Evolutionary conservation across 2,329 filamentous ascomycete species (phyloP).

Genomic region (Paraphaeosphaeria minitans): DNA sequence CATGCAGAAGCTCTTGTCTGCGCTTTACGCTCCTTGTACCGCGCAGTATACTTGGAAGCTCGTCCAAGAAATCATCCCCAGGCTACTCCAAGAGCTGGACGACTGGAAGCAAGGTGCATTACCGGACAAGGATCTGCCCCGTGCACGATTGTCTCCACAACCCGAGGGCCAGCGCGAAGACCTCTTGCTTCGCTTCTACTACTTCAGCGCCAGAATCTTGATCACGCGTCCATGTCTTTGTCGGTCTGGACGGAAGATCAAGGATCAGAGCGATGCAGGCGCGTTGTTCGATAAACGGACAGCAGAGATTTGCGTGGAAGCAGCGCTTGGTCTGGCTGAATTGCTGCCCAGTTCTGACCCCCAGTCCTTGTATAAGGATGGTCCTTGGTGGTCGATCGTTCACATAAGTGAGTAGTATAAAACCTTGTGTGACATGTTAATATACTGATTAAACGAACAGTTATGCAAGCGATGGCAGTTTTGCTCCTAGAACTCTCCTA

Average conservation of each 20-base stretch:
- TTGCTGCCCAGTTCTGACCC: not conserved
- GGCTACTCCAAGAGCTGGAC: constrained; percentile 37
- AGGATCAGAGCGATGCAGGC: not conserved
- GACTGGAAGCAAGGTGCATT: constrained; percentile 37
- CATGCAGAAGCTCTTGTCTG: constrained; percentile 36
- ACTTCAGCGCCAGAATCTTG: constrained; percentile 41
- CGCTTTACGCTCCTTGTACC: constrained; percentile 44
- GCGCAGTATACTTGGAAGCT: constrained; percentile 43
- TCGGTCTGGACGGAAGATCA: constrained; percentile 29
- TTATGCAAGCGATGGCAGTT: constrained; percentile 47
- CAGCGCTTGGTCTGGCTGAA: not conserved
- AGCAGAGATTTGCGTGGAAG: not conserved
- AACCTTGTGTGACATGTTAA: not conserved
- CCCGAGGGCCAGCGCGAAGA: constrained; percentile 20
- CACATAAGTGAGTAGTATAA: constrained; percentile 2
- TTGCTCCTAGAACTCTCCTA: constrained; percentile 46
- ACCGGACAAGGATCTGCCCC: not conserved
- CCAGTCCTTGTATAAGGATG: not conserved
- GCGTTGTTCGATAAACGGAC: not conserved
- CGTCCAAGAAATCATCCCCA: constrained; percentile 39
- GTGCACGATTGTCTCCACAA: not conserved
- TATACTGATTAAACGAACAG: not conserved
- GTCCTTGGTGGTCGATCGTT: constrained; percentile 6
- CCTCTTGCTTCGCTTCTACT: constrained; percentile 31
- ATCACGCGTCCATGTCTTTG: constrained; percentile 47